Evolutionary conservation across 163 green algal genomes (phyloP).

Genomic region (Chloromonas sp.): DNA sequence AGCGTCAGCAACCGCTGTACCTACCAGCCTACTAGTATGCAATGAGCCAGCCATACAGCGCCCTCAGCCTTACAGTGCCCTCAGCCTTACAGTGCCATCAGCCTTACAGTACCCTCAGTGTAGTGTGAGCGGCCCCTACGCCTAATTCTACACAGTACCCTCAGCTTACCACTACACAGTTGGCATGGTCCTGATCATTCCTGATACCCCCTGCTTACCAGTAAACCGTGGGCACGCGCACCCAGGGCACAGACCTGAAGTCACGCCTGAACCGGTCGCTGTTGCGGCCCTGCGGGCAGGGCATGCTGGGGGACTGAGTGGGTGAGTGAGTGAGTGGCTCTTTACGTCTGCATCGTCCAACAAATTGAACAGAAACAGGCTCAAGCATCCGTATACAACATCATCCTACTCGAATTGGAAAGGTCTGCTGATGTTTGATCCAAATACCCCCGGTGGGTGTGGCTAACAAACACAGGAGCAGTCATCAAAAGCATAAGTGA

Average conservation of each 20-base stretch:
- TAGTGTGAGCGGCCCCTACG: neutral
- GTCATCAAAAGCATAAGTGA: neutral
- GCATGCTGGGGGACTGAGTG: neutral
- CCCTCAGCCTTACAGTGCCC: no score
- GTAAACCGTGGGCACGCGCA: slow-evolving; percentile 66
- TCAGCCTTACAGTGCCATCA: neutral
- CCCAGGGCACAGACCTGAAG: slow-evolving; percentile 59
- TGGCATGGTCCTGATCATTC: neutral
- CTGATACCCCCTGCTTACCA: slow-evolving; percentile 31
- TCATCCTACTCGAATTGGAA: neutral
- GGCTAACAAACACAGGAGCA: neutral
- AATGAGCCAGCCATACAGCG: no score
- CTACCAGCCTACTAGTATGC: no score
- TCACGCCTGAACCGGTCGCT: slow-evolving; percentile 66
- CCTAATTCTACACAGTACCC: neutral
- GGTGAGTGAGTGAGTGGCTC: neutral
- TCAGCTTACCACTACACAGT: neutral
- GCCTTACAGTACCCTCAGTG: neutral
- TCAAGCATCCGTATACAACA: no score
- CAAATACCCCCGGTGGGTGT: neutral
- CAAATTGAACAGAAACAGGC: neutral
- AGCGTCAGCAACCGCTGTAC: no score
- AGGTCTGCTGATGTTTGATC: neutral
- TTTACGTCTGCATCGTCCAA: neutral
- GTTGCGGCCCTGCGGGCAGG: slow-evolving; percentile 8